Conservation (phyloP, 2,329 filamentous ascomycete genomes). For the Pezicula neosporulosa region DNA sequence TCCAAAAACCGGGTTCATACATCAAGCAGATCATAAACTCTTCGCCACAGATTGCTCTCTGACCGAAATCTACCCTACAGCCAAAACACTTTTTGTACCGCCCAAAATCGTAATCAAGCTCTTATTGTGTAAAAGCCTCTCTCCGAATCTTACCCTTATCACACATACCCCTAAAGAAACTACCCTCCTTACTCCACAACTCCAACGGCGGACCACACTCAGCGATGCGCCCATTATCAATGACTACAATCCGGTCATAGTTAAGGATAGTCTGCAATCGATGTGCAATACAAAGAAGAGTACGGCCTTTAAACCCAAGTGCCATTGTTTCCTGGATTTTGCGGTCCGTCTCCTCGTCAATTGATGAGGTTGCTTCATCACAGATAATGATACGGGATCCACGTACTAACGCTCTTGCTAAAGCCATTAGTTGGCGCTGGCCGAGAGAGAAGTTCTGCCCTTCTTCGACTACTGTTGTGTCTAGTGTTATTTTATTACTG, state of each 20-base stretch:
- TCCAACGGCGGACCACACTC: slow-evolving; percentile 76
- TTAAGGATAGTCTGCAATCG: slow-evolving; percentile 86
- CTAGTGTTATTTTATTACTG: slow-evolving; percentile 44
- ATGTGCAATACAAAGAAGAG: slow-evolving; percentile 89
- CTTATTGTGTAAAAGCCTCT: slow-evolving; percentile 22
- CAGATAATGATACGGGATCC: slow-evolving; percentile 90
- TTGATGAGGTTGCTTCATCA: slow-evolving; percentile 89
- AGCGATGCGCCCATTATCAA: slow-evolving; percentile 85
- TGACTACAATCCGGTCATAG: slow-evolving; percentile 95
- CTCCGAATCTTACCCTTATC: slow-evolving; percentile 51
- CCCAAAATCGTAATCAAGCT: too few species aligned
- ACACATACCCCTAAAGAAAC: slow-evolving; percentile 74
- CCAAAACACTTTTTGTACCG: too few species aligned
- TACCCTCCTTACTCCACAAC: slow-evolving; percentile 64
- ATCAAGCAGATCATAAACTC: too few species aligned
- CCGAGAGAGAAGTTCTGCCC: slow-evolving; percentile 94
- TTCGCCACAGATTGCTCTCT: too few species aligned
- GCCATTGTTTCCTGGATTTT: slow-evolving; percentile 92
- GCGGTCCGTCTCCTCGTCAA: slow-evolving; percentile 95
- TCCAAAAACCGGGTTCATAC: too few species aligned
- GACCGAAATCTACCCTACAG: too few species aligned
- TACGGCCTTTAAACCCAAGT: slow-evolving; percentile 79
- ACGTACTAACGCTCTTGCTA: slow-evolving; percentile 85
- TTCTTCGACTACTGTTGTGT: slow-evolving; percentile 85
- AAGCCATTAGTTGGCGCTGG: slow-evolving; percentile 91